A percentile compares a stretch with the other conserved stretches of the same genome.
Evolutionary conservation across 257 asterid genomes (phyloP).

Genomic region (Fraxinus excelsior): DNA sequence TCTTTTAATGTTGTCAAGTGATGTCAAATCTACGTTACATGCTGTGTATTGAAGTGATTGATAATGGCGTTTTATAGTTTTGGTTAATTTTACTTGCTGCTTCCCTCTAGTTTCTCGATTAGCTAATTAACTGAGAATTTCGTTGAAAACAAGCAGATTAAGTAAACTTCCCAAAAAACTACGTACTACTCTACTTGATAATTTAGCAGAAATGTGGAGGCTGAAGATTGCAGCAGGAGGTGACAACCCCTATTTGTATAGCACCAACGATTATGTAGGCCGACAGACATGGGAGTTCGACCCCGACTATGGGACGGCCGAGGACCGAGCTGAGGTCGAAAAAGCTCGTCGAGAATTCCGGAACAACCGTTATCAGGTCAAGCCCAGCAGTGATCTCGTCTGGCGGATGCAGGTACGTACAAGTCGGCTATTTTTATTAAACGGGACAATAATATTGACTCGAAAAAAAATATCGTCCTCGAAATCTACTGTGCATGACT

Average conservation of each 20-base stretch:
- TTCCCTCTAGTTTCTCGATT: background rate
- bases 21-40: too few relatives aligned
- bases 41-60: too few relatives aligned
- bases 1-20: too few relatives aligned
- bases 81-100: background rate
- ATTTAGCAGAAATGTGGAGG: slow-evolving; percentile 23
- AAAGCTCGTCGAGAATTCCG: slow-evolving; percentile 19
- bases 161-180: background rate
- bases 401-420: slow-evolving; percentile 25
- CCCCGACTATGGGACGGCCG: slow-evolving; percentile 19
- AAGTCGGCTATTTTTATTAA: background rate
- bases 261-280: slow-evolving; percentile 27
- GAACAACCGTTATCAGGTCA: slow-evolving; percentile 18
- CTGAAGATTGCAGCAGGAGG: slow-evolving; percentile 29
- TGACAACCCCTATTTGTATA: slow-evolving; percentile 21
- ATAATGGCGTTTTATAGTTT: background rate
- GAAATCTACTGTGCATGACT: too few relatives aligned
- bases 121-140: background rate
- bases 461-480: too few relatives aligned
- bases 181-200: background rate
- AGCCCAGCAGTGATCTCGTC: slow-evolving; percentile 26
- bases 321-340: slow-evolving; percentile 18
- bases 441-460: too few relatives aligned
- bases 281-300: slow-evolving; percentile 34
- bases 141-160: background rate